phyloP scores from a whole-genome alignment of 2,329 filamentous ascomycete species.

The Microdochium paspali region DNA sequence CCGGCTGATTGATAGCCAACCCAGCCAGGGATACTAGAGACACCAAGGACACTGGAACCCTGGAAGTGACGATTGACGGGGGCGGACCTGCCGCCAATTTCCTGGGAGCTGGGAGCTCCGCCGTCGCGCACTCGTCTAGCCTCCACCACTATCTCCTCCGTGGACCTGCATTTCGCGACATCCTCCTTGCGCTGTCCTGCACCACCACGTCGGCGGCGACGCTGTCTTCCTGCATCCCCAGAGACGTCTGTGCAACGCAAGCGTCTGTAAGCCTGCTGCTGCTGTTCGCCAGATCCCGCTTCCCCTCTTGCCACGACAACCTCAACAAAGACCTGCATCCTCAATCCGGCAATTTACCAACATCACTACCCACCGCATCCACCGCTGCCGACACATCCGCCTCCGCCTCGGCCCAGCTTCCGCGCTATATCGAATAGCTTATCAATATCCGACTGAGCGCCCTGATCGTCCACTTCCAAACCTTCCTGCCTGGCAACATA shows the following conservation, averaged over 20 bases:
- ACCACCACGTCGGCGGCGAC: not conserved
- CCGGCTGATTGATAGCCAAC: too few relatives aligned
- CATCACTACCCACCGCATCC: not conserved
- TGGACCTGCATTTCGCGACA: too few relatives aligned
- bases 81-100: not conserved
- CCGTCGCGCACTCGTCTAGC: not conserved
- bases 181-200: not conserved
- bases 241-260: not conserved
- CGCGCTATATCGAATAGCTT: not conserved
- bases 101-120: not conserved
- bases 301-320: not conserved
- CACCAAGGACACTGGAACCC: too few relatives aligned
- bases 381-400: not conserved
- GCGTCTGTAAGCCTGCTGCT: not conserved
- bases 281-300: not conserved
- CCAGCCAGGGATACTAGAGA: too few relatives aligned
- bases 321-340: not conserved
- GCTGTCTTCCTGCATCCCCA: not conserved
- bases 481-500: too few relatives aligned
- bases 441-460: too few relatives aligned
- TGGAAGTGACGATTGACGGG: not conserved
- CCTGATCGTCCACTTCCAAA: too few relatives aligned
- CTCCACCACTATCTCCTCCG: not conserved
- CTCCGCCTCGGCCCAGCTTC: not conserved
- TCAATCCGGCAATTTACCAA: not conserved